A percentile compares a stretch with the other conserved stretches of the same genome.
phyloP scores from a whole-genome alignment of 352 stramenopile species.

The Globisporangium rhizosaccharum region DNA sequence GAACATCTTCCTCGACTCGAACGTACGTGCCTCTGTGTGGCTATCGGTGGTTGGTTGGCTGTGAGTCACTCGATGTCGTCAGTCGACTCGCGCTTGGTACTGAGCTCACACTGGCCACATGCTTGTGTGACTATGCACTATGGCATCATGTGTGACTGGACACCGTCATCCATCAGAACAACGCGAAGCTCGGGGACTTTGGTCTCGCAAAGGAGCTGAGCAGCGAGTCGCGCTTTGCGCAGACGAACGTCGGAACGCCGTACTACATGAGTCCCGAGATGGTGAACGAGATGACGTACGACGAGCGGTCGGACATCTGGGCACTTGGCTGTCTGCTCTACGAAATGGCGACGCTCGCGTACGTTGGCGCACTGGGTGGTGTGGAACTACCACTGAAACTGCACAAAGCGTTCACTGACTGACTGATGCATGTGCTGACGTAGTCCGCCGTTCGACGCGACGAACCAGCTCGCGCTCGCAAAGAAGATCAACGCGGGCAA shows the following conservation, averaged over 20 bases:
- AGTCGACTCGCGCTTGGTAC: background rate
- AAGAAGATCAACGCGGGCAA: conserved; percentile 93
- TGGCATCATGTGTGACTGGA: no score
- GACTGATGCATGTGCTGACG: background rate
- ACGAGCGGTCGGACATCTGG: conserved; percentile 92
- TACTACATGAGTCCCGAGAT: conserved; percentile 93
- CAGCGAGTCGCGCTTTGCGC: conserved; percentile 86
- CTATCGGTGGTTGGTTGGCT: conserved; percentile 3
- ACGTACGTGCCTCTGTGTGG: conserved; percentile 37
- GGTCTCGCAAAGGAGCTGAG: conserved; percentile 88
- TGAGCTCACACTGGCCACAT: background rate
- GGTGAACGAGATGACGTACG: conserved; percentile 91
- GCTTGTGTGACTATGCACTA: no score
- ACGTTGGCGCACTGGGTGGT: conserved; percentile 12
- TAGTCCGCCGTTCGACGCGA: conserved; percentile 90
- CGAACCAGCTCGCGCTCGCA: conserved; percentile 88
- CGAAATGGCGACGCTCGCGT: conserved; percentile 86
- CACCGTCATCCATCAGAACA: conserved; percentile 43
- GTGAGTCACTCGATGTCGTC: conserved; percentile 3
- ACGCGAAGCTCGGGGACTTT: conserved; percentile 91
- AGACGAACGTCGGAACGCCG: conserved; percentile 90
- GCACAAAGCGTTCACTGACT: background rate
- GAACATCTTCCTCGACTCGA: conserved; percentile 91
- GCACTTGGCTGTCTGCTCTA: conserved; percentile 88
- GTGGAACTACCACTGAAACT: background rate